Evolutionary conservation across 345 rosid genomes (phyloP).

Genomic region (Trapa bicornis): DNA sequence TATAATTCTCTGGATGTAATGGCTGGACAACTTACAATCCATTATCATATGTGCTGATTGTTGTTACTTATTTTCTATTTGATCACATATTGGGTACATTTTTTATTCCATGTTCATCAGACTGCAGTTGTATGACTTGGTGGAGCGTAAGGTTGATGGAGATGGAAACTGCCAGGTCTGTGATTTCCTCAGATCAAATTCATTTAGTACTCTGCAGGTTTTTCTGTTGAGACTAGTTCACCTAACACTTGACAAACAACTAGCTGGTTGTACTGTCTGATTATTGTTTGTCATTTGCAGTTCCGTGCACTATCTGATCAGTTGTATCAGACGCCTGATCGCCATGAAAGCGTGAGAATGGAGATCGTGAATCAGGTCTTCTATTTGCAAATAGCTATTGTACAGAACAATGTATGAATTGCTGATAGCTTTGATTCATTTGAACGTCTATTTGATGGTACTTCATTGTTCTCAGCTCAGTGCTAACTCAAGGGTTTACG

Average conservation of each 20-base stretch:
- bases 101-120: slow-evolving; percentile 14
- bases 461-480: slow-evolving; percentile 26
- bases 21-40: not conserved
- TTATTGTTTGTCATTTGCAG: slow-evolving; percentile 13
- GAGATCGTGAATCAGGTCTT: slow-evolving; percentile 32
- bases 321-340: slow-evolving; percentile 26
- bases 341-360: slow-evolving; percentile 26
- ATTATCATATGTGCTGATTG: not conserved
- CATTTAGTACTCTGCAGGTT: not conserved
- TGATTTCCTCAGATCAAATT: slow-evolving; percentile 1
- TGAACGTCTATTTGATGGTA: not conserved
- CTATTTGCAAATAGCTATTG: slow-evolving; percentile 3
- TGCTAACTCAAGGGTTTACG: slow-evolving; percentile 32
- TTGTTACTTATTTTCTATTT: not conserved
- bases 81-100: not conserved
- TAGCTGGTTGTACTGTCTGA: not conserved
- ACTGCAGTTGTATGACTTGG: slow-evolving; percentile 39
- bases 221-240: not conserved
- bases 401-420: not conserved
- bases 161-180: slow-evolving; percentile 79
- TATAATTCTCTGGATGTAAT: not conserved
- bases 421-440: not conserved
- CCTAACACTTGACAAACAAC: not conserved
- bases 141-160: slow-evolving; percentile 59
- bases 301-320: slow-evolving; percentile 43